These are phyloP conservation scores for Monosporascus ibericus DNA, from an alignment of 2,329 filamentous ascomycete genomes.

Conservation along the genomic window DNA sequence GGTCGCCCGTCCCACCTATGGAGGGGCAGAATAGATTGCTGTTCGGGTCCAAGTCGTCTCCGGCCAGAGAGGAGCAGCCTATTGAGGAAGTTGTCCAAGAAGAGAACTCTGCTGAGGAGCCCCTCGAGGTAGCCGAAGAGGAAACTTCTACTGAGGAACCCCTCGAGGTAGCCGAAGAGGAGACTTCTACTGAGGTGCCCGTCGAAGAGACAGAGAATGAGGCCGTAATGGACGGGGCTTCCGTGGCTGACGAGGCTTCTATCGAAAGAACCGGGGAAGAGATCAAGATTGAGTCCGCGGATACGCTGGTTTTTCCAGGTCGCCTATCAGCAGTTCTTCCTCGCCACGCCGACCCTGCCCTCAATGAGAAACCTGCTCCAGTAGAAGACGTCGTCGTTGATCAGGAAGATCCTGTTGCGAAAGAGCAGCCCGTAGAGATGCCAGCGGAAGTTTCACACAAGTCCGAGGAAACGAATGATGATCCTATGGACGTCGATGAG, in stretches of 20 bases:
- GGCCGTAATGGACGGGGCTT: conserved; percentile 31
- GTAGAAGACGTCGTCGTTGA: conserved; percentile 1
- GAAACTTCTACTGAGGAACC: conserved; percentile 1
- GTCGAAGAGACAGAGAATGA: conserved; percentile 3
- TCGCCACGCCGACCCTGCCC: conserved; percentile 33
- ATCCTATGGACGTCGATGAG: conserved; percentile 24
- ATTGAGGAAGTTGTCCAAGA: conserved; percentile 5
- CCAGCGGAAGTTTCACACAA: neutral
- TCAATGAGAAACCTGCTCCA: conserved; percentile 26
- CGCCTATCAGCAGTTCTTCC: conserved; percentile 40
- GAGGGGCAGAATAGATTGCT: conserved; percentile 7
- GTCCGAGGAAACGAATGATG: conserved; percentile 3
- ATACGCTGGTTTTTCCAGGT: conserved; percentile 36
- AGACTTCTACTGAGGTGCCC: neutral
- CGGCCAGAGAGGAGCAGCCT: conserved; percentile 8
- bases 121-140: conserved; percentile 5
- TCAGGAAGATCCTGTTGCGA: conserved; percentile 4
- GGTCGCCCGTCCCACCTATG: conserved; percentile 5
- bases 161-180: neutral
- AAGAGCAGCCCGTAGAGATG: neutral
- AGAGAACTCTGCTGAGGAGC: conserved; percentile 1
- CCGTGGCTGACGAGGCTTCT: conserved; percentile 15
- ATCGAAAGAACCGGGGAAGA: conserved; percentile 23
- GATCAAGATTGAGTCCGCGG: conserved; percentile 26
- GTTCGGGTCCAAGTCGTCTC: conserved; percentile 9